Evolutionary conservation across 73 alveolate species (phyloP).

Genomic region (Paramecium bursaria): DNA sequence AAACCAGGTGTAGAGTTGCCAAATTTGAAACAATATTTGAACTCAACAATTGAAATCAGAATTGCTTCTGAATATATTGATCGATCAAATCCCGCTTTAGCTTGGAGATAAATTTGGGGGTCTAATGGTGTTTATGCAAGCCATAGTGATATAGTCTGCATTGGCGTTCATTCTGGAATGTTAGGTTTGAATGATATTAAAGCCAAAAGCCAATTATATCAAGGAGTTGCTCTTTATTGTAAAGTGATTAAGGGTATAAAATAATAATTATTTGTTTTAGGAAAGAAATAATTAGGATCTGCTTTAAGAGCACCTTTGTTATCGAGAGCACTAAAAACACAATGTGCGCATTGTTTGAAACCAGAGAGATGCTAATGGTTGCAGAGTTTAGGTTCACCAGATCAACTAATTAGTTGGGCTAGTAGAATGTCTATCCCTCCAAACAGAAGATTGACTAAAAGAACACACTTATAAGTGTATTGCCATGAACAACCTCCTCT

Average conservation of each 20-base stretch:
- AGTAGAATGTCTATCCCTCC: conserved; percentile 27
- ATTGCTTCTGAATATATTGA: conserved; percentile 35
- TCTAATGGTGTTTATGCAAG: conserved; percentile 56
- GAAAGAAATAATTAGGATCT: conserved; percentile 35
- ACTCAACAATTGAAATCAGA: conserved; percentile 29
- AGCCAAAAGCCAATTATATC: conserved; percentile 10
- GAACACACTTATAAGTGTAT: conserved; percentile 25
- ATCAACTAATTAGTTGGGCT: conserved; percentile 56
- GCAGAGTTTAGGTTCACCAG: conserved; percentile 25
- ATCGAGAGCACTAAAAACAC: conserved; percentile 36
- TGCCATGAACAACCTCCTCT: conserved; percentile 12
- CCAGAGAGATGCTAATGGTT: conserved; percentile 36
- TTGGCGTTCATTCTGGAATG: conserved; percentile 53
- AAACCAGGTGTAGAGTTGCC: conserved; percentile 55
- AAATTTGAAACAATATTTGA: neutral
- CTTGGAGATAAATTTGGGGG: conserved; percentile 43
- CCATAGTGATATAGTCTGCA: conserved; percentile 58
- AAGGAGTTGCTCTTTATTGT: conserved; percentile 48
- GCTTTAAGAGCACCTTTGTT: conserved; percentile 35
- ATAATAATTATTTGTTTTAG: conserved; percentile 15
- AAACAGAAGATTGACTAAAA: conserved; percentile 39
- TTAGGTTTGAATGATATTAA: conserved; percentile 32
- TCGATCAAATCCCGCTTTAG: conserved; percentile 13
- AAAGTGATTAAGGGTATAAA: conserved; percentile 52
- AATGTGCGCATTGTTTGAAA: conserved; percentile 56